A percentile compares a stretch with the other conserved stretches of the same genome.
Conservation (phyloP, 2,329 filamentous ascomycete species). For the Fusarium sarcochroum region DNA sequence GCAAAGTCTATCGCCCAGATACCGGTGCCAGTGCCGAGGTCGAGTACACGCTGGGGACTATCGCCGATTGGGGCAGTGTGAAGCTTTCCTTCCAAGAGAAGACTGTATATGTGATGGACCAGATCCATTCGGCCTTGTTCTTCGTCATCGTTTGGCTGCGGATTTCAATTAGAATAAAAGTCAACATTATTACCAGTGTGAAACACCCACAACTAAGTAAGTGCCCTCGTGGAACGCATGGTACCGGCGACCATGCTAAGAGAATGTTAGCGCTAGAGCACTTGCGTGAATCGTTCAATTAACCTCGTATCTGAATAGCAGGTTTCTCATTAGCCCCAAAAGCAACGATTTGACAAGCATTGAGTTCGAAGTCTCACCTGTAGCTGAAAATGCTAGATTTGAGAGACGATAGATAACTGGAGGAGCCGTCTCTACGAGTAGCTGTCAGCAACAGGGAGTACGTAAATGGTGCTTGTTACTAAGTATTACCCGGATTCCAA, state of each 20-base stretch:
- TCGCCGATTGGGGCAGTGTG: constrained; percentile 21
- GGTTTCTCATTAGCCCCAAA: too few species aligned
- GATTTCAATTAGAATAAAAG: accelerated
- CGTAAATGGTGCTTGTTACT: accelerated
- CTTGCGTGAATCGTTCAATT: accelerated
- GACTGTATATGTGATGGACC: constrained; percentile 35
- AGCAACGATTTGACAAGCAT: too few species aligned
- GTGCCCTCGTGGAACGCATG: constrained; percentile 38
- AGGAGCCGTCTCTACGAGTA: constrained; percentile 1
- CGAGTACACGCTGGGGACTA: constrained; percentile 25
- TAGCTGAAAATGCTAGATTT: constrained; percentile 37
- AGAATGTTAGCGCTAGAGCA: neutral
- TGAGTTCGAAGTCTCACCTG: constrained; percentile 1
- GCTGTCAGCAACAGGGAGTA: neutral
- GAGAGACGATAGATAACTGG: constrained; percentile 24
- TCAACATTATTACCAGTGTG: accelerated
- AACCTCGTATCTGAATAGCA: constrained; percentile 26
- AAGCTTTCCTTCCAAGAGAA: constrained; percentile 25
- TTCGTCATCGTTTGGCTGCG: constrained; percentile 33
- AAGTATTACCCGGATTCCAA: constrained; percentile 2
- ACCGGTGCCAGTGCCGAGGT: constrained; percentile 32
- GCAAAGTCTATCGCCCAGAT: constrained; percentile 42
- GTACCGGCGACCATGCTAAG: constrained; percentile 37
- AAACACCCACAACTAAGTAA: constrained; percentile 9
- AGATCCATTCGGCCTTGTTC: constrained; percentile 37